These are phyloP conservation scores for Chlamydomonas sp. DNA, from an alignment of 139 green algal genomes.

Conservation along the genomic window DNA sequence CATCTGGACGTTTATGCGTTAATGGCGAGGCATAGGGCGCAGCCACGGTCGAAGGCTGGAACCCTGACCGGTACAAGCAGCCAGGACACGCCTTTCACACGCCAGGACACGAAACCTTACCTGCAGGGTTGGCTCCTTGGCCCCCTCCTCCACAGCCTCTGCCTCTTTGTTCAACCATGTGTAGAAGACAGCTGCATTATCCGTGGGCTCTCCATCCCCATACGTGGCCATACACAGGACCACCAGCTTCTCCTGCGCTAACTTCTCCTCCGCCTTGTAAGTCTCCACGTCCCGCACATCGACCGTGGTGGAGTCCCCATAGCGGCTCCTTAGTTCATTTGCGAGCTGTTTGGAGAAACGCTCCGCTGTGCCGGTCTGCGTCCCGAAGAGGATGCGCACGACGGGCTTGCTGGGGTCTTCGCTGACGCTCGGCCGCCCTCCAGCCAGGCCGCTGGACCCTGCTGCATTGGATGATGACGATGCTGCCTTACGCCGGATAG, in stretches of 20 bases:
- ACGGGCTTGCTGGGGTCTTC: conserved; percentile 53
- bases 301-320: conserved; percentile 65
- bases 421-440: neutral
- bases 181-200: conserved; percentile 89
- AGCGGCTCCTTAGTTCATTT: conserved; percentile 59
- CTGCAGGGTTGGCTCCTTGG: conserved; percentile 62
- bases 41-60: too few relatives aligned
- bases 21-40: too few relatives aligned
- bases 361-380: conserved; percentile 66
- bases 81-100: neutral
- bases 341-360: conserved; percentile 88
- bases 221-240: conserved; percentile 96
- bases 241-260: conserved; percentile 76
- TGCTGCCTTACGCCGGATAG: conserved; percentile 2
- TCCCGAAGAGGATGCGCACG: conserved; percentile 65
- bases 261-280: conserved; percentile 51
- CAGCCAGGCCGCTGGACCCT: neutral
- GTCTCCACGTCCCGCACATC: conserved; percentile 83
- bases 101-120: conserved; percentile 42
- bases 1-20: too few relatives aligned
- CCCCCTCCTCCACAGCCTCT: conserved; percentile 52
- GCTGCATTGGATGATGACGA: neutral
- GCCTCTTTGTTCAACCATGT: conserved; percentile 80
- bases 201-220: conserved; percentile 96
- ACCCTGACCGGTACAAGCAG: neutral